A percentile compares a stretch with the other conserved stretches of the same genome.
Conservation (phyloP, 805 yeast genomes). For the Sporopachydermia lactativora region DNA sequence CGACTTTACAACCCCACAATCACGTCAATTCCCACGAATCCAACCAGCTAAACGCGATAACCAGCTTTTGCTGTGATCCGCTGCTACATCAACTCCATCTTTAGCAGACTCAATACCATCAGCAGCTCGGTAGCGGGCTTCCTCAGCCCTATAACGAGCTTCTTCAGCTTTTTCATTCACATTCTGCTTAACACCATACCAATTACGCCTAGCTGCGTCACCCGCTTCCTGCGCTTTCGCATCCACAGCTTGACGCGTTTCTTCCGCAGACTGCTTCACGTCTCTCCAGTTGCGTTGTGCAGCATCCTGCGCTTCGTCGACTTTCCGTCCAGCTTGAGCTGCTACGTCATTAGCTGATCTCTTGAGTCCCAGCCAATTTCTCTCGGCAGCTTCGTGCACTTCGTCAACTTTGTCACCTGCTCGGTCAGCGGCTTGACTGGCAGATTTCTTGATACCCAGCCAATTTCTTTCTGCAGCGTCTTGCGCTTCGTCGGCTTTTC, state of each 20-base stretch:
- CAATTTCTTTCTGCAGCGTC: neutral
- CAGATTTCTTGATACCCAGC: neutral
- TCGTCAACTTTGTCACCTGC: neutral
- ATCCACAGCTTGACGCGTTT: too few relatives aligned
- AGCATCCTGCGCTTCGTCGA: too few relatives aligned
- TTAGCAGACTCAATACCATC: neutral
- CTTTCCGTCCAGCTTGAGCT: too few relatives aligned
- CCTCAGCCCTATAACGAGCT: neutral
- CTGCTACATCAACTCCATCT: neutral
- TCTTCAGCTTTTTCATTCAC: neutral
- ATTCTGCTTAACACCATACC: neutral
- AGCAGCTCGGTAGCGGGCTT: neutral
- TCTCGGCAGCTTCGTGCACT: neutral
- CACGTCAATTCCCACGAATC: neutral
- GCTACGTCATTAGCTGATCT: neutral
- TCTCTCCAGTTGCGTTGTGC: too few relatives aligned
- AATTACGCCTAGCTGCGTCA: neutral
- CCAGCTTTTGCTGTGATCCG: neutral
- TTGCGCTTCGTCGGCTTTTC: neutral
- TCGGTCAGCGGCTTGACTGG: neutral
- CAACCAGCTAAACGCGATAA: neutral
- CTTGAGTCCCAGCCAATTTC: slow-evolving; percentile 1
- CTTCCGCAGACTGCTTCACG: too few relatives aligned
- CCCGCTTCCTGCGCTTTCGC: neutral
- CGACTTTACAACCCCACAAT: too few relatives aligned